Evolutionary conservation across 2,329 filamentous ascomycete species (phyloP).

Genomic region (Penicillium sp.): DNA sequence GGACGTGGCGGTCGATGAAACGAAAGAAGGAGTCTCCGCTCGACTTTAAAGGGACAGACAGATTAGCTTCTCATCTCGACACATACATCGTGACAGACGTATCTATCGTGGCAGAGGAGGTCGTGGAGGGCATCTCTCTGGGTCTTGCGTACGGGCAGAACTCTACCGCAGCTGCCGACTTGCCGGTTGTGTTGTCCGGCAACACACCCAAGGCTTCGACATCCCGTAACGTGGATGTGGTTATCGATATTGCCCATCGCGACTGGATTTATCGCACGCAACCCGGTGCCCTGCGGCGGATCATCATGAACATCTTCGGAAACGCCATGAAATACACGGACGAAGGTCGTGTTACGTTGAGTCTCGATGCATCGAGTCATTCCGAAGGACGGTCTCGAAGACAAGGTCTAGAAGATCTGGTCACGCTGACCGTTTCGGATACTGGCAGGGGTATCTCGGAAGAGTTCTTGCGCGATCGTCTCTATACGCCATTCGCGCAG

Average conservation of each 20-base stretch:
- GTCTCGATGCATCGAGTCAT: slow-evolving; percentile 31
- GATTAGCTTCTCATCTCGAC: slow-evolving; percentile 33
- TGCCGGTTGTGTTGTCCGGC: slow-evolving; percentile 22
- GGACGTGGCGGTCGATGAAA: slow-evolving; percentile 35
- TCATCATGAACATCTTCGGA: slow-evolving; percentile 60
- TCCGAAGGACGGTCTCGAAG: slow-evolving; percentile 30
- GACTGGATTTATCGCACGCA: slow-evolving; percentile 55
- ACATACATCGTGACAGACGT: slow-evolving; percentile 40
- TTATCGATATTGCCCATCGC: slow-evolving; percentile 50
- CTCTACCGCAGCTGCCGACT: slow-evolving; percentile 24
- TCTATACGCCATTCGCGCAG: slow-evolving; percentile 58
- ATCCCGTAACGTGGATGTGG: slow-evolving; percentile 42
- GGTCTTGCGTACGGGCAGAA: slow-evolving; percentile 44
- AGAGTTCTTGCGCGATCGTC: slow-evolving; percentile 56
- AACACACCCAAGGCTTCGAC: slow-evolving; percentile 5
- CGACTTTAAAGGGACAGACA: slow-evolving; percentile 29
- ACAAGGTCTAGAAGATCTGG: slow-evolving; percentile 32
- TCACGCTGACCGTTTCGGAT: slow-evolving; percentile 53
- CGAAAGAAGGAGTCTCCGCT: slow-evolving; percentile 24
- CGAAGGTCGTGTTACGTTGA: slow-evolving; percentile 49
- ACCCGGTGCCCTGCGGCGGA: slow-evolving; percentile 51
- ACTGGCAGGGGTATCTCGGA: slow-evolving; percentile 63
- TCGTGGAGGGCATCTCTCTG: slow-evolving; percentile 52
- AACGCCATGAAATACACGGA: slow-evolving; percentile 61
- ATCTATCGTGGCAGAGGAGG: slow-evolving; percentile 49